These are phyloP conservation scores for Carpinus fangiana DNA, from an alignment of 306 rosid species.

Conservation along the genomic window DNA sequence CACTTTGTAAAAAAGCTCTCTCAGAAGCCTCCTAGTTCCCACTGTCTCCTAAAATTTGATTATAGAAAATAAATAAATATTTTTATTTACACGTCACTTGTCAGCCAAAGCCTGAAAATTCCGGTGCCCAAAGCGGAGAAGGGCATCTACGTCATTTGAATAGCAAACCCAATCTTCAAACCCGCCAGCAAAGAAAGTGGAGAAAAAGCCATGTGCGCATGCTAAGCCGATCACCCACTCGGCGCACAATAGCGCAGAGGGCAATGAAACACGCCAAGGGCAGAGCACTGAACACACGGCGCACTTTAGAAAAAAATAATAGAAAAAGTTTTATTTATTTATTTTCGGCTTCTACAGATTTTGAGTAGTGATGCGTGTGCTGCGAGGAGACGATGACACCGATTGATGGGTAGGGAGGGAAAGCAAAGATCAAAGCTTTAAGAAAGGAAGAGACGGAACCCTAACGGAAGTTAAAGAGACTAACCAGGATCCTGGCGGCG, in stretches of 20 bases:
- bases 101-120: slow-evolving; percentile 28
- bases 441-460: slow-evolving; percentile 16
- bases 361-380: neutral
- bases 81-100: slow-evolving; percentile 5
- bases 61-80: neutral
- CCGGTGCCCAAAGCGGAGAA: neutral
- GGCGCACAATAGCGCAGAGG: slow-evolving; percentile 17
- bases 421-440: neutral
- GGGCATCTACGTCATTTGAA: slow-evolving; percentile 52
- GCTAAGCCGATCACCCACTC: neutral
- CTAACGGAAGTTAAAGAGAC: slow-evolving; percentile 31
- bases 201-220: neutral
- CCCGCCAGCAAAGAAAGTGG: neutral
- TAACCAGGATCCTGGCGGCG: slow-evolving; percentile 86
- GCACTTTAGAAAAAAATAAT: slow-evolving; percentile 30
- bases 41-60: neutral
- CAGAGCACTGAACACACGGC: slow-evolving; percentile 13
- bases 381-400: neutral
- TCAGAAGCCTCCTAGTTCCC: slow-evolving; percentile 16
- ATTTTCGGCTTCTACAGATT: neutral
- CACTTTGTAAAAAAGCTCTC: neutral
- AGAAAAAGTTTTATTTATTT: neutral
- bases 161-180: neutral
- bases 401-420: slow-evolving; percentile 22
- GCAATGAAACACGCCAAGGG: neutral